Conservation (phyloP, 108 stramenopile genomes). For the Parmales sp. region DNA sequence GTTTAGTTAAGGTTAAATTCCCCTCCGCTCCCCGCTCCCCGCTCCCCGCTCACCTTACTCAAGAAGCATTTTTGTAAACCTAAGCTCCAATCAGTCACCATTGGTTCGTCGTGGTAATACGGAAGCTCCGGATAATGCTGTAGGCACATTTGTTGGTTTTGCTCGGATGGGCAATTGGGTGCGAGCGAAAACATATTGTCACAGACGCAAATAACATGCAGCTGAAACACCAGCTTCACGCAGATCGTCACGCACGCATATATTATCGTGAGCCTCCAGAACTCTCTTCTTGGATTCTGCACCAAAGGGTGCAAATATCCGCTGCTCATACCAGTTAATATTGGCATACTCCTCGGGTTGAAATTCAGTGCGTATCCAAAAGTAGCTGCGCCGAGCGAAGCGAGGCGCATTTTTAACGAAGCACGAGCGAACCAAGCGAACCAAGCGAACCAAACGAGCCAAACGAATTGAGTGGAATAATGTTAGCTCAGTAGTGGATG, state of each 20-base stretch:
- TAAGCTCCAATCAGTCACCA: neutral
- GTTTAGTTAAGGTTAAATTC: too few species aligned
- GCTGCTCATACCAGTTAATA: neutral
- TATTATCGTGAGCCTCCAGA: neutral
- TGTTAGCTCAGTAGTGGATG: too few species aligned
- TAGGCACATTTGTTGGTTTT: neutral
- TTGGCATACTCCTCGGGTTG: neutral
- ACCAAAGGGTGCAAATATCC: neutral
- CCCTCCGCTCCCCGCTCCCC: too few species aligned
- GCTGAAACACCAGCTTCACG: neutral
- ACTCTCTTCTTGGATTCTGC: neutral
- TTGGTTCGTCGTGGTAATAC: conserved; percentile 1
- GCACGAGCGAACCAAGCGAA: too few species aligned
- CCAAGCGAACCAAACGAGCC: too few species aligned
- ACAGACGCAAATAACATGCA: neutral
- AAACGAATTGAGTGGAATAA: too few species aligned
- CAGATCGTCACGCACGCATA: neutral
- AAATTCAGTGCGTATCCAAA: neutral
- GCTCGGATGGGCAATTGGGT: neutral
- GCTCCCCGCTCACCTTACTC: too few species aligned
- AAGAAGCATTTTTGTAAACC: neutral
- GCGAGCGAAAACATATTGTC: neutral
- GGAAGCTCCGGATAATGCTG: neutral
- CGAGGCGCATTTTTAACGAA: too few species aligned
- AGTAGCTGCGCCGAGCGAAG: too few species aligned